These are phyloP conservation scores for Fusarium staphyleae DNA, from an alignment of 2,329 filamentous ascomycete species.

Conservation along the genomic window DNA sequence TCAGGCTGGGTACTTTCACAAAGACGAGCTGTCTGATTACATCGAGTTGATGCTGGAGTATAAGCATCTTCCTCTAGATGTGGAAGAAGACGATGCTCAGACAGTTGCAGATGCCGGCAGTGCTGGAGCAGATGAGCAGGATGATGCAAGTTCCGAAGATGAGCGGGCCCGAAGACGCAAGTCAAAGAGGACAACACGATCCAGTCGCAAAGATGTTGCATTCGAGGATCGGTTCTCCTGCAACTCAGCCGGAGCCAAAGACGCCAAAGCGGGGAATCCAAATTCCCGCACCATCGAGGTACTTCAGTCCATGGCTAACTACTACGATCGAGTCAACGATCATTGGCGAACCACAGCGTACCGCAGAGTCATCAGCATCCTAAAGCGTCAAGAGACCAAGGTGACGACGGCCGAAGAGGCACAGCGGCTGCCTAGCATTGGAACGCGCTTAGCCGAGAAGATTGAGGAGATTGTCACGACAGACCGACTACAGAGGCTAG, in stretches of 20 bases:
- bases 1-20: slow-evolving; percentile 1
- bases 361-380: slow-evolving; percentile 75
- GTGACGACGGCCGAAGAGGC: slow-evolving; percentile 76
- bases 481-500: slow-evolving; percentile 72
- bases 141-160: slow-evolving; percentile 35
- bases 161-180: slow-evolving; percentile 27
- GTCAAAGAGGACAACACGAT: slow-evolving; percentile 30
- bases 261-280: slow-evolving; percentile 62
- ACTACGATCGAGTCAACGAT: slow-evolving; percentile 79
- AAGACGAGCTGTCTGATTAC: slow-evolving; percentile 67
- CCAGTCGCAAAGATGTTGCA: slow-evolving; percentile 40
- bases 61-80: slow-evolving; percentile 64
- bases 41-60: slow-evolving; percentile 69
- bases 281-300: slow-evolving; percentile 80
- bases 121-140: slow-evolving; percentile 19
- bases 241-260: slow-evolving; percentile 58
- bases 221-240: slow-evolving; percentile 63
- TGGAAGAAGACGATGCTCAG: slow-evolving; percentile 55
- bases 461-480: slow-evolving; percentile 89
- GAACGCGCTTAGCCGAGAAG: slow-evolving; percentile 76
- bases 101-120: slow-evolving; percentile 24
- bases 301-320: slow-evolving; percentile 78
- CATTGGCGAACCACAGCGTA: slow-evolving; percentile 80
- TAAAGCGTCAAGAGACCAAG: slow-evolving; percentile 69
- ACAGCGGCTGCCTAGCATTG: slow-evolving; percentile 70